Evolutionary conservation across 306 rosid genomes (phyloP), one percentile per base, ranked within the genome.

Genomic region (Vigna mungo): DNA sequence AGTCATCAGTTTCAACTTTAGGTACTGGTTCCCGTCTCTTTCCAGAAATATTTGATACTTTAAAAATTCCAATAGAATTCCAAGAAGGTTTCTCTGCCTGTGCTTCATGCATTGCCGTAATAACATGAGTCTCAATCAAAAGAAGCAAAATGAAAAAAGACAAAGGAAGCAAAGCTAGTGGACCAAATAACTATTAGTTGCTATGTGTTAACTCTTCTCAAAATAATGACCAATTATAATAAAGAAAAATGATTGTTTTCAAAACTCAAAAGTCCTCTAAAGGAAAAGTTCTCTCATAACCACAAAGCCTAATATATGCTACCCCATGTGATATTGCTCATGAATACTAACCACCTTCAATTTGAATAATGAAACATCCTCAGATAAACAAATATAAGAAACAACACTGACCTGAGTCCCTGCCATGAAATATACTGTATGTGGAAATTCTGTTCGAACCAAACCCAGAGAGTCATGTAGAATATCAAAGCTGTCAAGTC

Each of bases 1-100:
- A 47, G 25, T 85, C 92, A 68, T 86, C 90, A 58, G 72, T 69
- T 44, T 63, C 79, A 56, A 84, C 52, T 80, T 92, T 88, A 12
- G 95, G 97, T 84, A 92, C 84, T 9, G 66, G 82, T 30, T 88
- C 96, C 30, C 88, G 97, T 78, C 94, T 88, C 87, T 90, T 92
- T 36, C 98, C 98, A 81, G 97, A 63, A 78, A 95, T 86, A 71
- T 90, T 89, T 11, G 97, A 84, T 72, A 92, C 84, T 78, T 89
- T 92, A 82, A 89, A 95, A 80, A 95, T 88, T 53, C 97, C 96
- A 82, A 95, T 82, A 56, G 91, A 92, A 76, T 95, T 95, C 90
- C 87, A 86, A 15, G 92, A 81, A 77, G 96, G 73, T 79, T 90
- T 86, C 80, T 90, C 96, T 16, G 98, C 97, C 98, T 92, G 88